phyloP scores from a whole-genome alignment of 352 stramenopile species.

The Ochromonadaceae sp. region DNA sequence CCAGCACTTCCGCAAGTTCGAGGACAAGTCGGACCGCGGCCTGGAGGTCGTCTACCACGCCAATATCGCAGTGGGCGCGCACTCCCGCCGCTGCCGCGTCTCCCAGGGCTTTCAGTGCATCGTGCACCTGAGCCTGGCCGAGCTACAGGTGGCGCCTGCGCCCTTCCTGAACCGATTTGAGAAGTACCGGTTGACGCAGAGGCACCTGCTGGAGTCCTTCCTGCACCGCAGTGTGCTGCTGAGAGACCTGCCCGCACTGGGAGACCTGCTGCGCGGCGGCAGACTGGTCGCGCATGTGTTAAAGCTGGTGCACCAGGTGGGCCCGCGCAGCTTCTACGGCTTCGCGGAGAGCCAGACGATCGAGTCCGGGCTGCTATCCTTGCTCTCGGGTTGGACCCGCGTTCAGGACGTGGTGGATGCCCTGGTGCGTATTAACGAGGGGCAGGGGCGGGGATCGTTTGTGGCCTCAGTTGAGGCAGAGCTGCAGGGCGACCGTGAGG shows the following conservation, averaged over 20 bases:
- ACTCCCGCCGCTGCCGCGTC: constrained; percentile 32
- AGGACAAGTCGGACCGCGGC: constrained; percentile 19
- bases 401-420: no score
- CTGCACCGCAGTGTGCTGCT: neutral
- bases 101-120: constrained; percentile 31
- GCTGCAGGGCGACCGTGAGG: neutral
- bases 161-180: constrained; percentile 38
- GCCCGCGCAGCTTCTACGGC: constrained; percentile 27
- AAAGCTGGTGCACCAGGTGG: constrained; percentile 22
- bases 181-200: constrained; percentile 31
- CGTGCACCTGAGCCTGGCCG: constrained; percentile 29
- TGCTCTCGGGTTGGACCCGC: constrained; percentile 13
- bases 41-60: constrained; percentile 26
- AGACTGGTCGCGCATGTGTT: constrained; percentile 14
- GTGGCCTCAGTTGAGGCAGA: neutral
- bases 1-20: constrained; percentile 31
- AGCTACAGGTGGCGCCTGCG: constrained; percentile 28
- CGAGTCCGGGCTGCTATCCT: constrained; percentile 30
- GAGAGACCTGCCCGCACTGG: constrained; percentile 16
- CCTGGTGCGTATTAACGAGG: no score
- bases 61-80: constrained; percentile 35
- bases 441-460: no score
- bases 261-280: constrained; percentile 14
- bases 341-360: constrained; percentile 31
- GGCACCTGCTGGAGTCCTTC: constrained; percentile 28